These are phyloP conservation scores for Cyberlindnera lachancei DNA, from an alignment of 805 yeast species.

Conservation along the genomic window DNA sequence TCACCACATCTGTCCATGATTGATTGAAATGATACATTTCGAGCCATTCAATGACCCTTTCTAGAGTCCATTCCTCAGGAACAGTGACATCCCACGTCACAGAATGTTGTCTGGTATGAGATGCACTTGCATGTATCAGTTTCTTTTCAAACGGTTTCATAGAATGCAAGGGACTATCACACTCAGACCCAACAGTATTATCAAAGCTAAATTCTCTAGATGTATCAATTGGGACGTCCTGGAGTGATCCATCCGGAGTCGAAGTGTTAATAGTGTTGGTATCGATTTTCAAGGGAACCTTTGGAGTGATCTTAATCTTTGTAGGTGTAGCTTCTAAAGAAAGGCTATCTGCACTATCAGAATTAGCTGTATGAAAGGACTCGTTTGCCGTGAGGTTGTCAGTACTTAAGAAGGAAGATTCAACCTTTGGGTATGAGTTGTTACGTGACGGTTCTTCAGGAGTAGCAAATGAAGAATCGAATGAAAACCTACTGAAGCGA, in stretches of 20 bases:
- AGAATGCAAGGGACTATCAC: constrained; percentile 8
- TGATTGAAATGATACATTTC: constrained; percentile 59
- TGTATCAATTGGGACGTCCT: constrained; percentile 2
- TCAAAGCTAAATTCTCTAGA: constrained; percentile 19
- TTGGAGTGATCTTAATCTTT: constrained; percentile 11
- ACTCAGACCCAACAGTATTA: constrained; percentile 14
- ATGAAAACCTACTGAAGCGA: no score
- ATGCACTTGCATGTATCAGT: constrained; percentile 6
- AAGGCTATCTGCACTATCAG: constrained; percentile 6
- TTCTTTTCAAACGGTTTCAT: constrained; percentile 1
- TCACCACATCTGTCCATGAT: constrained; percentile 66
- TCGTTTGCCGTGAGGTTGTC: background rate
- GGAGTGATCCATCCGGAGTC: constrained; percentile 7
- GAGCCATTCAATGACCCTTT: constrained; percentile 64
- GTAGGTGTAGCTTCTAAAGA: constrained; percentile 18
- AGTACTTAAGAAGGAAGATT: background rate
- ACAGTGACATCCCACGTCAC: constrained; percentile 43
- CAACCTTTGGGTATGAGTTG: no score
- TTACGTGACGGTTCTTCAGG: constrained; percentile 3
- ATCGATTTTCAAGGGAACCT: constrained; percentile 9
- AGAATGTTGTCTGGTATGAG: constrained; percentile 21
- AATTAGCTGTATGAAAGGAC: constrained; percentile 18
- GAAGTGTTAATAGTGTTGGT: constrained; percentile 10
- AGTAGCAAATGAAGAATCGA: no score
- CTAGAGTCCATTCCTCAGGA: constrained; percentile 64